Evolutionary conservation across 768 basidiomycete species (phyloP).

Genomic region (Rhodosporidiobolus sp.): DNA sequence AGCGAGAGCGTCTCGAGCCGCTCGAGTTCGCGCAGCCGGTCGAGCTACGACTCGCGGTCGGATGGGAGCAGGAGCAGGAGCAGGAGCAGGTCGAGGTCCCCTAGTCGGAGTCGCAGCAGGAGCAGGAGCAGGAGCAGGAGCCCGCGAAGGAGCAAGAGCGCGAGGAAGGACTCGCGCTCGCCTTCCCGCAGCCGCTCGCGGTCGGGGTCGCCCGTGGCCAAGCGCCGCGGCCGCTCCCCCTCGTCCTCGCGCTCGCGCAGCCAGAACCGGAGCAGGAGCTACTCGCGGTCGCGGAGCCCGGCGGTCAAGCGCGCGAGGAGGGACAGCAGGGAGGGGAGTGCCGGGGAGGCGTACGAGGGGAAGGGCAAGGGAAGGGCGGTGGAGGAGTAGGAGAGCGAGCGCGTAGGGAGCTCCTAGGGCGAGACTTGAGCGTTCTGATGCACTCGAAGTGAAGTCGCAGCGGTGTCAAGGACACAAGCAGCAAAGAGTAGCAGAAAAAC

Average conservation of each 20-base stretch:
- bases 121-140: too few species aligned
- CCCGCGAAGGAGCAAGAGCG: too few species aligned
- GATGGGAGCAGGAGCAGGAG: background rate
- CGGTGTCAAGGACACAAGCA: too few species aligned
- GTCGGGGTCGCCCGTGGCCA: background rate
- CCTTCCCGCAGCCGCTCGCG: background rate
- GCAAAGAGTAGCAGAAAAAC: too few species aligned
- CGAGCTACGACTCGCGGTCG: background rate
- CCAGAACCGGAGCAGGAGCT: background rate
- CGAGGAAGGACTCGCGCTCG: too few species aligned
- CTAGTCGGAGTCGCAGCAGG: too few species aligned
- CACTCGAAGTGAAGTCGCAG: too few species aligned
- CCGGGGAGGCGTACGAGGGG: background rate
- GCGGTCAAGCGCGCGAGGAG: background rate
- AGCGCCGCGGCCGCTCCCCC: background rate
- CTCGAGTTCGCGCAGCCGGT: background rate
- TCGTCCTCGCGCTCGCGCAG: background rate
- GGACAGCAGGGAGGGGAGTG: background rate
- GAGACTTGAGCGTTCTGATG: too few species aligned
- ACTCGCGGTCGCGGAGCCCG: background rate
- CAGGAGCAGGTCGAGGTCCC: background rate
- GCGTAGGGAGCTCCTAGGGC: too few species aligned
- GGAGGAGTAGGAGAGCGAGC: too few species aligned
- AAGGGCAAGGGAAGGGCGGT: constrained; percentile 13
- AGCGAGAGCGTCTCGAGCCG: background rate